phyloP scores from a whole-genome alignment of 2,329 filamentous ascomycete genomes.

The Acrodontium crateriforme region DNA sequence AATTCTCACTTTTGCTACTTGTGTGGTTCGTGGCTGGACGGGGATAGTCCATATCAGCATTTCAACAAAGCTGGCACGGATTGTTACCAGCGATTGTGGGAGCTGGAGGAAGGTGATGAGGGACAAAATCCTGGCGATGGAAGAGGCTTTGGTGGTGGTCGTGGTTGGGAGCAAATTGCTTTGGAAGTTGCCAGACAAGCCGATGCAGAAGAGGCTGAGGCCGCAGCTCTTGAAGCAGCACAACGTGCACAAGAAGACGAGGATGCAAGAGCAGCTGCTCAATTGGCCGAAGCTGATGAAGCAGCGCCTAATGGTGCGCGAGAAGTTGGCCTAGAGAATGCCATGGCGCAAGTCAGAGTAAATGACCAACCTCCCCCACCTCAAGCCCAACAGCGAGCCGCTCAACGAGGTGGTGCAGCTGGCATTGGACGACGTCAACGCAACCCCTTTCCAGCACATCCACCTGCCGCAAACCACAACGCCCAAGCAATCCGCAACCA shows the following conservation, averaged over 20 bases:
- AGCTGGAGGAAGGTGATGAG: slow-evolving; percentile 65
- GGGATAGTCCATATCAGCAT: slow-evolving; percentile 72
- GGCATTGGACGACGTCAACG: slow-evolving; percentile 8
- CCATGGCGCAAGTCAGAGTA: slow-evolving; percentile 10
- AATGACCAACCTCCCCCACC: slow-evolving; percentile 3
- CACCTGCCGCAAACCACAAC: slow-evolving; percentile 7
- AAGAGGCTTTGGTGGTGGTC: slow-evolving; percentile 26
- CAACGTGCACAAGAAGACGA: slow-evolving; percentile 10
- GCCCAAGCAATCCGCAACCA: slow-evolving; percentile 9
- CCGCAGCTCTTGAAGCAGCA: slow-evolving; percentile 18
- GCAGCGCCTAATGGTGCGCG: background rate
- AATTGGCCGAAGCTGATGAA: slow-evolving; percentile 5
- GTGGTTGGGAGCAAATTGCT: slow-evolving; percentile 31
- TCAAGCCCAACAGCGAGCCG: slow-evolving; percentile 1
- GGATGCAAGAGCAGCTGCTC: slow-evolving; percentile 5
- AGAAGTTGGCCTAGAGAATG: slow-evolving; percentile 5
- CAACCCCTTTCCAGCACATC: slow-evolving; percentile 13
- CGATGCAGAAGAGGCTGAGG: slow-evolving; percentile 19
- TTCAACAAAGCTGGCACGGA: slow-evolving; percentile 58
- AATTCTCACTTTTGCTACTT: slow-evolving; percentile 90
- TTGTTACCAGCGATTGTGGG: slow-evolving; percentile 84
- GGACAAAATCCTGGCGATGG: slow-evolving; percentile 29
- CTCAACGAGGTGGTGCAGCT: background rate
- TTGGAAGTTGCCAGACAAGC: slow-evolving; percentile 21
- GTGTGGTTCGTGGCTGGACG: slow-evolving; percentile 73